Evolutionary conservation across 2,329 filamentous ascomycete genomes (phyloP).

Genomic region (Colletotrichum coccodes): DNA sequence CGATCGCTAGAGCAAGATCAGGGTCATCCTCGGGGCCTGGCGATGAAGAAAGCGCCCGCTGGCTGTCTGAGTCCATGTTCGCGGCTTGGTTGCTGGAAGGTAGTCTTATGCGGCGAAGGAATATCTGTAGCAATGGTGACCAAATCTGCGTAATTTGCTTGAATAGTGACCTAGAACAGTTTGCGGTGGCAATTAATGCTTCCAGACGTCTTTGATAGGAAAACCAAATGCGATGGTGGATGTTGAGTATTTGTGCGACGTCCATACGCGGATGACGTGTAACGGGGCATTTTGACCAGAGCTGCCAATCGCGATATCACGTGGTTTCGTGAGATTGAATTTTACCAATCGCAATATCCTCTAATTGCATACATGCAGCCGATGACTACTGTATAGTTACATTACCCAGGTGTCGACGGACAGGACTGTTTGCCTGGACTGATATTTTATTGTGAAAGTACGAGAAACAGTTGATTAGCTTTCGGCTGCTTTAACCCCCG

Average conservation of each 20-base stretch:
- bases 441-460: too few relatives aligned
- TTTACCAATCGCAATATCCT: too few relatives aligned
- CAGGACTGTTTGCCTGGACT: not conserved
- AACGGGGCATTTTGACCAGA: not conserved
- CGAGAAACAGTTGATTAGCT: too few relatives aligned
- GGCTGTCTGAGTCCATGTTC: conserved; percentile 3
- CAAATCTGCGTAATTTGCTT: not conserved
- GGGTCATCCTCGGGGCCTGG: conserved; percentile 61
- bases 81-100: too few relatives aligned
- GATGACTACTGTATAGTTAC: not conserved
- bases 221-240: not conserved
- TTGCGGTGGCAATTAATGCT: not conserved
- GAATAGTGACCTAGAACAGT: too few relatives aligned
- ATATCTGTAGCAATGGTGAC: not conserved
- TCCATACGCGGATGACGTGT: conserved; percentile 1
- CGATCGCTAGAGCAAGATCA: conserved; percentile 69
- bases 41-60: not conserved
- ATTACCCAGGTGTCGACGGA: not conserved
- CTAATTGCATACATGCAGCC: not conserved
- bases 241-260: conserved; percentile 2
- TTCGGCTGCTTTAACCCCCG: too few relatives aligned
- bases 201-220: not conserved
- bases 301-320: conserved; percentile 38
- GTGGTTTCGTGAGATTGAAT: conserved; percentile 33
- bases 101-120: not conserved